These are phyloP conservation scores for Biscutella auriculata DNA, from an alignment of 441 rosid species.

Conservation along the genomic window DNA sequence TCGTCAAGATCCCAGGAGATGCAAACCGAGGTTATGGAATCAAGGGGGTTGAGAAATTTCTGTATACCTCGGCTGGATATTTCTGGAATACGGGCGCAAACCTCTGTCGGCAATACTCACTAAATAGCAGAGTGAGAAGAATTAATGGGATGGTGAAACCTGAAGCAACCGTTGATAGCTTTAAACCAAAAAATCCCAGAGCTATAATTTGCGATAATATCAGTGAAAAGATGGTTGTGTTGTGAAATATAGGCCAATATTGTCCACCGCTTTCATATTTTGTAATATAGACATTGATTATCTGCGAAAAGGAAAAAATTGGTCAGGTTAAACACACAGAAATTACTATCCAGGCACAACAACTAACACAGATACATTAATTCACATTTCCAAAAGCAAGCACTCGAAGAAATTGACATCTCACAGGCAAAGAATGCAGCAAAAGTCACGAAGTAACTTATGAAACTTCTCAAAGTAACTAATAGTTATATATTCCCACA, in stretches of 20 bases:
- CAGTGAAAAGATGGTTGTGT: slow-evolving; percentile 71
- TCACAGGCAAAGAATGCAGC: not conserved
- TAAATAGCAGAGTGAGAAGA: slow-evolving; percentile 62
- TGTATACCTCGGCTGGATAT: slow-evolving; percentile 58
- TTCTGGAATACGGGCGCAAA: slow-evolving; percentile 58
- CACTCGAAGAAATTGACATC: not conserved
- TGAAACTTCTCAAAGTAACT: not conserved
- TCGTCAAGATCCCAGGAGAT: slow-evolving; percentile 10
- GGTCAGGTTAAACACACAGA: not conserved
- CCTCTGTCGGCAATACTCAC: slow-evolving; percentile 70
- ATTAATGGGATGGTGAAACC: slow-evolving; percentile 74
- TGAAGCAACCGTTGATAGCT: slow-evolving; percentile 60
- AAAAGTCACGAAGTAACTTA: not conserved
- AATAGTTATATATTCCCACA: too few relatives aligned
- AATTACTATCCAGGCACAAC: not conserved
- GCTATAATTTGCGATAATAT: slow-evolving; percentile 76
- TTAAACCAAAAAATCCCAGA: slow-evolving; percentile 74
- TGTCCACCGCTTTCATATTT: slow-evolving; percentile 78
- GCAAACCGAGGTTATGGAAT: not conserved
- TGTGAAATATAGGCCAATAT: slow-evolving; percentile 83
- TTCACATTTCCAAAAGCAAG: not conserved
- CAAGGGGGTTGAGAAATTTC: not conserved
- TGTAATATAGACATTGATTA: slow-evolving; percentile 62
- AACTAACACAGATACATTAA: not conserved
- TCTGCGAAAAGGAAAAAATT: slow-evolving; percentile 28